These are phyloP conservation scores for Thermothielavioides terrestris DNA, from an alignment of 495 filamentous ascomycete species.

Conservation along the genomic window DNA sequence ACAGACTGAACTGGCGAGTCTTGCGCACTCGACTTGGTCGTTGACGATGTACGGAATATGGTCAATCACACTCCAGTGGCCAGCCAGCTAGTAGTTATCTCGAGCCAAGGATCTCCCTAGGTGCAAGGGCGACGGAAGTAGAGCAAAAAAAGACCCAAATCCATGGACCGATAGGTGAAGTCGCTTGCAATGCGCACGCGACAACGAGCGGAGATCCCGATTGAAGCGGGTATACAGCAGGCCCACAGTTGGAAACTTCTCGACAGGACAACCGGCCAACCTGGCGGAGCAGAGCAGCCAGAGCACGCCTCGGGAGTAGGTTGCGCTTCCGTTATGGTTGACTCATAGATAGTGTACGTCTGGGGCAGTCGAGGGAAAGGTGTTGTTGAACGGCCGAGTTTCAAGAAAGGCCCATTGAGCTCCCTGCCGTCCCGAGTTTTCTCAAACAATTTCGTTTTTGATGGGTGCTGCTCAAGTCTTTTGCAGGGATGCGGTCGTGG, in stretches of 20 bases:
- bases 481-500: neutral
- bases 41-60: too few species aligned
- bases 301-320: neutral
- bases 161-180: neutral
- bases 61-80: too few species aligned
- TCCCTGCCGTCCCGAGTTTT: neutral
- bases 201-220: neutral
- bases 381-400: neutral
- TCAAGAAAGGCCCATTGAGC: conserved; percentile 9
- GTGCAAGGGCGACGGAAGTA: neutral
- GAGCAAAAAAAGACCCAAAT: neutral
- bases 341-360: neutral
- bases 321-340: too few species aligned
- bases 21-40: too few species aligned
- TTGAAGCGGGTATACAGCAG: neutral
- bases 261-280: neutral
- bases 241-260: conserved; percentile 1
- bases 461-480: neutral
- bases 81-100: too few species aligned
- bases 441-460: conserved; percentile 7
- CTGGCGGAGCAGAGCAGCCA: neutral
- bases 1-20: too few species aligned
- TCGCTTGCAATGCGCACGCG: neutral
- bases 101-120: too few species aligned
- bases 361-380: neutral